phyloP scores from a whole-genome alignment of 306 rosid species.

The Parietaria judaica region DNA sequence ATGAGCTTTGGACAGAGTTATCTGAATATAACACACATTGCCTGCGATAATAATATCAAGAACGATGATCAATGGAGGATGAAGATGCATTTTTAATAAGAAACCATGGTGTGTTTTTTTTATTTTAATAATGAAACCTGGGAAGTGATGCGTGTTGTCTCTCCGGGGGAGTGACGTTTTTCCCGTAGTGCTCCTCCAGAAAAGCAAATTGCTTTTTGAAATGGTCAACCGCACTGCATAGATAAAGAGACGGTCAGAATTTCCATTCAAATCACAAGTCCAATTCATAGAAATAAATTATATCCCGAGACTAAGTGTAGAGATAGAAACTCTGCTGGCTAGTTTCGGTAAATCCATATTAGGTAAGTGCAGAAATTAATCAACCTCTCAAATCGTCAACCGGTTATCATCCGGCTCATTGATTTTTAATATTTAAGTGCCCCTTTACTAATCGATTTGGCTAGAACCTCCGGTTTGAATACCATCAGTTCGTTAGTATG shows the following conservation, averaged over 20 bases:
- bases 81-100: not conserved
- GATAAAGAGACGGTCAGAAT: slow-evolving; percentile 8
- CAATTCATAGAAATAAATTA: too few relatives aligned
- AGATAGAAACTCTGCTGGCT: too few relatives aligned
- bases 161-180: slow-evolving; percentile 74
- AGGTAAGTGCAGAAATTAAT: too few relatives aligned
- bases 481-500: not conserved
- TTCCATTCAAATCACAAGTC: not conserved
- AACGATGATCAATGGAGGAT: slow-evolving; percentile 1
- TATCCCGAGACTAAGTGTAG: too few relatives aligned
- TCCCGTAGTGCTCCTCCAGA: slow-evolving; percentile 94
- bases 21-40: slow-evolving; percentile 74
- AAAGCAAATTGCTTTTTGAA: slow-evolving; percentile 96
- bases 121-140: slow-evolving; percentile 35
- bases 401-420: too few relatives aligned
- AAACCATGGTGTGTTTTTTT: not conserved
- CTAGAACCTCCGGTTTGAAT: not conserved
- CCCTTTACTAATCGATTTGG: not conserved
- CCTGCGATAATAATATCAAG: slow-evolving; percentile 30
- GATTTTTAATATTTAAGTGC: too few relatives aligned
- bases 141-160: slow-evolving; percentile 97
- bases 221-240: slow-evolving; percentile 85
- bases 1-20: slow-evolving; percentile 38
- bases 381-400: too few relatives aligned
- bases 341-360: too few relatives aligned